Base-by-base conservation (phyloP, 1,284 basidiomycete species). In the Ganoderma lucidum region DNA sequence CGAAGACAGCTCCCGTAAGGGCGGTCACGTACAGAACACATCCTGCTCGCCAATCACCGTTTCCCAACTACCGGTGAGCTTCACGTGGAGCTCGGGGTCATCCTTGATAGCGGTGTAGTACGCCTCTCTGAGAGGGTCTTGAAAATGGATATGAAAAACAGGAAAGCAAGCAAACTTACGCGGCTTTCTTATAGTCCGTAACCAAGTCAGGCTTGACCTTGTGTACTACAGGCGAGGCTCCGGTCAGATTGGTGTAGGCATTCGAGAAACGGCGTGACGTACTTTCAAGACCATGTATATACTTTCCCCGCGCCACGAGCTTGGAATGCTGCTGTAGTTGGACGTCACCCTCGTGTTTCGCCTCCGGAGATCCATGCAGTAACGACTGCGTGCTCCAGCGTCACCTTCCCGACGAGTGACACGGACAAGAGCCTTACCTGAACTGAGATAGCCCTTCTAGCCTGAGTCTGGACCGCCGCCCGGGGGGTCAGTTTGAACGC, bases 31-130 rank as follows among this genome's bases (percentile, higher is more conserved):
- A 88, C 87, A 86, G 80, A 95, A 96, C 4, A 90, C 93, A 78
- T 97, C 96, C 72, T 96, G 92, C 68, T 94, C 89, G 56, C 96
- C 96, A 37, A 98, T 87, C 48, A 94, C 78, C 1, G 92, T 90
- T 81, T 98, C 96, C 94, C 96, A 98, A 75, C 90, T 94, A 39
- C 96, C 96, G 3, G 93, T 94, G 67, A 98, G 84, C 81, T 97
- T 96, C 71, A 96, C 91, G 64, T 91, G 87, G 63, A 96, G 80
- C 61, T 90, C 85, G 28, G 88, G 79, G 76, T 95, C 91, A 61
- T 90, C 87, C 77, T 90, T 90, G 68, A 98, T 85, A 19, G 91
- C 90, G 39, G 86, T 85, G 79, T 96, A 97, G 81, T 95, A 97
- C 45, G 85, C 85, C 80, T 94, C 93, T 17, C 94, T 95, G 76